phyloP scores from a whole-genome alignment of 2,329 filamentous ascomycete species.

The Sporothrix curviconia region DNA sequence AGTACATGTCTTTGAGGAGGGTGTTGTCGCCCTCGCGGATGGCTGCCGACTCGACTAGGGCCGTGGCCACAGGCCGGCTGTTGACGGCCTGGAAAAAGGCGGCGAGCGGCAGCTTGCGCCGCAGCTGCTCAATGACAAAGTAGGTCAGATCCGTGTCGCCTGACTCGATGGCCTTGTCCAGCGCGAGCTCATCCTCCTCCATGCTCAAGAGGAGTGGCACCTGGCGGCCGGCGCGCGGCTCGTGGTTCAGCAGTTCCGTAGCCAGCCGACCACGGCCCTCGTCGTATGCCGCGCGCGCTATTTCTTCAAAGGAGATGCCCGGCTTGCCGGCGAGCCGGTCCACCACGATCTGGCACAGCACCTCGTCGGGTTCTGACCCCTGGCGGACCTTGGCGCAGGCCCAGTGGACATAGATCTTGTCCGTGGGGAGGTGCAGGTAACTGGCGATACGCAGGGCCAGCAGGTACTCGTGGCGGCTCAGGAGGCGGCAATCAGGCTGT shows the following conservation, averaged over 20 bases:
- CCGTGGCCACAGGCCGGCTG: constrained; percentile 73
- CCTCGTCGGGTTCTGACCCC: constrained; percentile 79
- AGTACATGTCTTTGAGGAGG: constrained; percentile 90
- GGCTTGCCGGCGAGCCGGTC: constrained; percentile 79
- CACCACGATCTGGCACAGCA: constrained; percentile 79
- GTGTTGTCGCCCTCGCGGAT: constrained; percentile 62
- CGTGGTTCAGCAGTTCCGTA: constrained; percentile 85
- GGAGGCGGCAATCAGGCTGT: constrained; percentile 79
- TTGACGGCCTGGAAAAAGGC: constrained; percentile 92
- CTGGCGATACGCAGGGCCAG: constrained; percentile 82
- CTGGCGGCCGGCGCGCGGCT: constrained; percentile 90
- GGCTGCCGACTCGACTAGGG: constrained; percentile 81
- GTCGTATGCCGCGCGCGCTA: constrained; percentile 87
- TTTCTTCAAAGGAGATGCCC: constrained; percentile 92
- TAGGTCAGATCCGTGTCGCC: constrained; percentile 92
- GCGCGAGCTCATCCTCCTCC: constrained; percentile 89
- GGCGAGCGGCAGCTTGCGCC: constrained; percentile 82
- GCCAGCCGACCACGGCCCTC: constrained; percentile 86
- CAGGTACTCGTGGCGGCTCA: constrained; percentile 85
- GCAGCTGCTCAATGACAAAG: constrained; percentile 79
- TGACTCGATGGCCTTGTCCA: constrained; percentile 94
- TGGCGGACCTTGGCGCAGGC: constrained; percentile 87
- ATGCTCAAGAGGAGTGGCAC: constrained; percentile 88
- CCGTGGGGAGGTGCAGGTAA: constrained; percentile 77
- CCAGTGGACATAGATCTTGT: constrained; percentile 94